These are phyloP conservation scores for Eucalyptus sp. DNA, from an alignment of 345 rosid genomes.

Conservation along the genomic window DNA sequence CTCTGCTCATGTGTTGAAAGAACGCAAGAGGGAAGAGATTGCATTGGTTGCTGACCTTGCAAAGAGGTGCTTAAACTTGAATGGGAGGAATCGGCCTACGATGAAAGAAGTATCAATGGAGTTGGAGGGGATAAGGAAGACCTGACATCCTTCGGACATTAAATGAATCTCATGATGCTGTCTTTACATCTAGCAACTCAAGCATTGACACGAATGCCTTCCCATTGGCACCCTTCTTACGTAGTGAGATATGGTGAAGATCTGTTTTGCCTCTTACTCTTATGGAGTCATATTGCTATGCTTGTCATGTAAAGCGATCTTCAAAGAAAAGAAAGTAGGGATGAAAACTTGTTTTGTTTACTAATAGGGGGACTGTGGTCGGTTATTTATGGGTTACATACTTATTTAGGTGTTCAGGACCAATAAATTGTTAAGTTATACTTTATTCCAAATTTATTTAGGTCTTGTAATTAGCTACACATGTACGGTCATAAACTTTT, in stretches of 20 bases:
- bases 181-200: background rate
- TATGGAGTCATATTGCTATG: background rate
- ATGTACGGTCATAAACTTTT: rapidly evolving
- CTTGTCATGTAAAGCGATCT: background rate
- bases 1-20: background rate
- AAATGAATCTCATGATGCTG: background rate
- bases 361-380: too few relatives aligned
- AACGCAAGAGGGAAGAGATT: background rate
- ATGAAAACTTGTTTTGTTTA: background rate
- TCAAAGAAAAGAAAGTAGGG: too few relatives aligned
- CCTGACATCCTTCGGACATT: rapidly evolving
- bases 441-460: background rate
- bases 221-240: background rate
- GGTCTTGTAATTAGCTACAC: background rate
- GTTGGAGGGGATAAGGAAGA: background rate
- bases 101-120: background rate
- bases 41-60: background rate
- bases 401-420: background rate
- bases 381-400: too few relatives aligned
- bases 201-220: background rate
- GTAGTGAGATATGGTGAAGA: background rate
- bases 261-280: background rate
- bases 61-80: background rate
- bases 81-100: background rate
- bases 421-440: too few relatives aligned